Percentiles rank a stretch among this genome's conserved stretches.
Evolutionary conservation across 371 early-diverging fungal species (phyloP).

Genomic region (Mucor lusitanicus): DNA sequence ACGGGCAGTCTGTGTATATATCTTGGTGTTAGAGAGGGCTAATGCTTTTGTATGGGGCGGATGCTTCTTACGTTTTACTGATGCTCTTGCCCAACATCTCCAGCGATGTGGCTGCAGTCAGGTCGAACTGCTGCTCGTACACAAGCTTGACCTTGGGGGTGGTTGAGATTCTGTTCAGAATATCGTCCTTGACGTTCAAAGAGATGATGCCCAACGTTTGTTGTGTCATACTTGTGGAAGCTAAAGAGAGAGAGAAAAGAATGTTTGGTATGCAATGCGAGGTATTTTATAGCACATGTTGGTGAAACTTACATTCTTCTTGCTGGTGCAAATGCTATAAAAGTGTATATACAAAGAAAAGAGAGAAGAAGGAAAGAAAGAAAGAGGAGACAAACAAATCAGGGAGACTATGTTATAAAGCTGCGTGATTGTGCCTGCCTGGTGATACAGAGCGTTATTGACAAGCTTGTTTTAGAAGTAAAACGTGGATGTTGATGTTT

Average conservation of each 20-base stretch:
- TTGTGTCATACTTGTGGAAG: not conserved
- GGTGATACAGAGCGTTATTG: not conserved
- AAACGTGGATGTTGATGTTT: not conserved
- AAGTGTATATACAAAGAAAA: not conserved
- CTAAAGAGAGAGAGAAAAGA: not conserved
- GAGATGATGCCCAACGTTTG: slow-evolving; percentile 9
- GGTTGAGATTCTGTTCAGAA: not conserved
- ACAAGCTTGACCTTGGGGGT: not conserved
- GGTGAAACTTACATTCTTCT: slow-evolving; percentile 6
- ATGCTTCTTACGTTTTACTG: slow-evolving; percentile 3
- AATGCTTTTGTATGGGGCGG: too few relatives aligned
- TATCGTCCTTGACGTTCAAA: not conserved
- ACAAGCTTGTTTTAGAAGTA: slow-evolving; percentile 1
- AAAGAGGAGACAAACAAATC: not conserved
- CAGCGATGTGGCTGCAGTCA: not conserved
- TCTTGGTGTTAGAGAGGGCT: not conserved
- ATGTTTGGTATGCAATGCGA: slow-evolving; percentile 7
- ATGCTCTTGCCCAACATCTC: not conserved
- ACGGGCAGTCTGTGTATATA: slow-evolving; percentile 19
- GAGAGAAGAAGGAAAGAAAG: not conserved
- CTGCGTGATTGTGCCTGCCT: not conserved
- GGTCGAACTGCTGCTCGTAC: not conserved
- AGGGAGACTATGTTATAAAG: not conserved
- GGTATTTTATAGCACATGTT: not conserved
- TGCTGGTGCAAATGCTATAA: not conserved